These are phyloP conservation scores for Omphalotus olearius DNA, from an alignment of 1,284 basidiomycete genomes.

Conservation along the genomic window DNA sequence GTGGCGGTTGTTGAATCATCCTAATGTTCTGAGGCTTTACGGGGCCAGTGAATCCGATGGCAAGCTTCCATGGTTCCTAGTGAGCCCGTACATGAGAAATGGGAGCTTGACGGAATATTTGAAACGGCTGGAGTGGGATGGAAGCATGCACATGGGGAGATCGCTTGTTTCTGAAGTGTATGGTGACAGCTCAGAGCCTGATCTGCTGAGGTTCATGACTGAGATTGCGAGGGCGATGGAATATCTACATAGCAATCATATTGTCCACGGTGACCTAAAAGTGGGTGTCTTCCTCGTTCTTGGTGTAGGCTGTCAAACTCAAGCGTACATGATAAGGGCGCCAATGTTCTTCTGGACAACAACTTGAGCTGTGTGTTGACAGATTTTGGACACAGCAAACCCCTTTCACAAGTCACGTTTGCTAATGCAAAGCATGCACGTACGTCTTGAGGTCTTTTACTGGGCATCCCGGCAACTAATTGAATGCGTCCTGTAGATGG, in stretches of 20 bases:
- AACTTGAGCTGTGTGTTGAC: conserved; percentile 10
- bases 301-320: neutral
- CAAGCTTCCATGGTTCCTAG: conserved; percentile 44
- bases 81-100: conserved; percentile 25
- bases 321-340: conserved; percentile 2
- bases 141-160: conserved; percentile 2
- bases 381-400: conserved; percentile 15
- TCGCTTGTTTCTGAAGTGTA: neutral
- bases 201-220: conserved; percentile 11
- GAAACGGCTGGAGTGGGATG: conserved; percentile 12
- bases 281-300: neutral
- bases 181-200: conserved; percentile 3
- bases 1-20: conserved; percentile 35
- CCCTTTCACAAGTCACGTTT: conserved; percentile 4
- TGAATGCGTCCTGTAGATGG: conserved; percentile 6
- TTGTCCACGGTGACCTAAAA: conserved; percentile 14
- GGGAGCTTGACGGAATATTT: conserved; percentile 9
- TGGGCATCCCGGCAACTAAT: neutral
- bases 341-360: conserved; percentile 13
- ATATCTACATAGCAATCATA: conserved; percentile 7
- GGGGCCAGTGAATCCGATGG: conserved; percentile 38
- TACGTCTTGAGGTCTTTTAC: neutral
- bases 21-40: conserved; percentile 36
- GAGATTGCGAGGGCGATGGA: conserved; percentile 13
- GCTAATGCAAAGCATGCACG: conserved; percentile 11